A percentile compares a stretch with the other conserved stretches of the same genome.
These are phyloP conservation scores for Starmerella bombi DNA, from an alignment of 805 yeast genomes.

Conservation along the genomic window DNA sequence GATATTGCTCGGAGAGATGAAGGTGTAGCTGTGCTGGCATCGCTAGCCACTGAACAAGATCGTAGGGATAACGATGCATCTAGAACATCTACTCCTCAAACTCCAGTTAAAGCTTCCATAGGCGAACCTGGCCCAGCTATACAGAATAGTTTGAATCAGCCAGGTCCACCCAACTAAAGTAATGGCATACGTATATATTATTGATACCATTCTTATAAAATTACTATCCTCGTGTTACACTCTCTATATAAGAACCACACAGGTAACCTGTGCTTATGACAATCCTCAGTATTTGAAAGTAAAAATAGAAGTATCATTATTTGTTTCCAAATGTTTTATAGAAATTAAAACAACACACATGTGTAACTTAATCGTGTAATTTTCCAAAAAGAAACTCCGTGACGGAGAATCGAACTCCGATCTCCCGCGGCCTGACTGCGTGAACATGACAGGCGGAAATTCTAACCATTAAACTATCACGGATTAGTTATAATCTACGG, in stretches of 20 bases:
- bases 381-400: conserved; percentile 12
- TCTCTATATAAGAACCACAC: too few species aligned
- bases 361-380: too few species aligned
- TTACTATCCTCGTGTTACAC: too few species aligned
- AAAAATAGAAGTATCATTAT: too few species aligned
- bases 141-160: too few species aligned
- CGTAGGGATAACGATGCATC: neutral
- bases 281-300: too few species aligned
- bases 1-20: conserved; percentile 17
- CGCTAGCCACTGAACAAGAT: conserved; percentile 19
- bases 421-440: conserved; percentile 19
- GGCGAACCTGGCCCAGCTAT: neutral
- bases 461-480: conserved; percentile 19
- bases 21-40: conserved; percentile 21
- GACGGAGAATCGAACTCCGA: conserved; percentile 20
- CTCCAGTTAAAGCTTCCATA: neutral
- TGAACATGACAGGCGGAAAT: conserved; percentile 19
- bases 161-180: neutral
- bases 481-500: conserved; percentile 2
- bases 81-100: neutral
- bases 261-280: too few species aligned
- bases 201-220: too few species aligned
- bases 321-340: too few species aligned
- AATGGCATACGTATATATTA: too few species aligned
- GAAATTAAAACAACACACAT: too few species aligned